Evolutionary conservation across 768 basidiomycete genomes (phyloP), one percentile per base, ranked within the genome.

Genomic region (Mycena rebaudengoi): DNA sequence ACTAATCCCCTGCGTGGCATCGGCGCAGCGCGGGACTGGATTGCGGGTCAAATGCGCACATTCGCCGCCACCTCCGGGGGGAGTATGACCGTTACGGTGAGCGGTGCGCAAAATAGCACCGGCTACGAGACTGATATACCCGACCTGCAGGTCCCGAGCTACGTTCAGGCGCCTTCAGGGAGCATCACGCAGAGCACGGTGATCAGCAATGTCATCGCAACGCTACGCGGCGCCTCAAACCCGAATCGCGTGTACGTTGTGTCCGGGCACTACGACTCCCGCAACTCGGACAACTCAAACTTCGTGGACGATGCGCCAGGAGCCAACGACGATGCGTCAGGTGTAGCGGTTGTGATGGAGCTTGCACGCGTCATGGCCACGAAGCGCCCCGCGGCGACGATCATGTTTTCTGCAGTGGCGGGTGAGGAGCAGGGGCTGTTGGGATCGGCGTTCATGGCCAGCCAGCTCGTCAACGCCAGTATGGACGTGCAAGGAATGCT

Each of bases 401-500:
- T 86, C 62, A 82, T 87, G 68, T 84, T 86, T 40, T 82, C 79
- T 1, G 82, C 80, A 3, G 75, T 20, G 23, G 58, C 58, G 57
- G 85, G 84, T 8, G 85, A 86, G 68, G 85, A 86, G 63, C 85
- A 87, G 64, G 83, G 83, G 2, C 69, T 86, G 8, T 83, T 74
- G 63, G 85, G 85, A 0, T 79, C 85, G 1, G 72, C 77, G 30
- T 83, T 83, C 69, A 76, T 85, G 72, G 86, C 85, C 11, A 74
- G 77, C 52, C 70, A 75, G 20, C 72, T 86, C 53, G 76, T 77
- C 29, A 75, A 75, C 7, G 76, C 79, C 5, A 79, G 83, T 12
- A 78, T 78, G 4, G 82, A 86, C 66, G 82, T 86, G 5, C 85
- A 87, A 68, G 85, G 84, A 20, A 86, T 86, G 85, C 73, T 86